Evolutionary conservation across 1,139 yeast species (phyloP).

Genomic region (Pichia sp.): DNA sequence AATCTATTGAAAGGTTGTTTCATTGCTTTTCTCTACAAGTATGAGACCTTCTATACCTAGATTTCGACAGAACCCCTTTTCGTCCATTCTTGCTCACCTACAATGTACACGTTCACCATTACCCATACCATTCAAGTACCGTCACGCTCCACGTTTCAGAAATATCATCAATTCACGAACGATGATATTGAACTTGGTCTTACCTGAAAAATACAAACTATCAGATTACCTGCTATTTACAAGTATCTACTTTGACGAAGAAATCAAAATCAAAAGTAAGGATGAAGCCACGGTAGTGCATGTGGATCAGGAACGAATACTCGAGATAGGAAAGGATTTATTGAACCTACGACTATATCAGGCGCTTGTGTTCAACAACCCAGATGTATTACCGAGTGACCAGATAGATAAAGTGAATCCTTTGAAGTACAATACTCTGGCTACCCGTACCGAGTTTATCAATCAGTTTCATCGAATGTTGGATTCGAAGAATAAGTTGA

Average conservation of each 20-base stretch:
- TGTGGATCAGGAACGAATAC: conserved; percentile 4
- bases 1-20: no score
- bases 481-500: conserved; percentile 8
- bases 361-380: conserved; percentile 2
- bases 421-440: conserved; percentile 6
- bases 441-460: conserved; percentile 11
- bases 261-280: conserved; percentile 3
- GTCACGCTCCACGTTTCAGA: conserved; percentile 13
- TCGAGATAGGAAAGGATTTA: conserved; percentile 9
- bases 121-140: conserved; percentile 11
- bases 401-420: conserved; percentile 4
- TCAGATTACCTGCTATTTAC: conserved; percentile 16
- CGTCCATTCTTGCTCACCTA: conserved; percentile 5
- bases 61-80: no score
- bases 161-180: conserved; percentile 19
- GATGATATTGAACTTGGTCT: conserved; percentile 13
- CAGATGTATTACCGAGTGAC: conserved; percentile 1
- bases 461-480: conserved; percentile 11
- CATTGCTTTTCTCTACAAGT: no score
- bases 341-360: conserved; percentile 8
- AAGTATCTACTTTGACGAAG: conserved; percentile 12
- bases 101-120: conserved; percentile 2
- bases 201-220: conserved; percentile 18
- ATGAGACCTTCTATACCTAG: no score
- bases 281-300: conserved; percentile 2